phyloP scores from a whole-genome alignment of 1,284 basidiomycete genomes.

The Tetrapyrgos nigripes region DNA sequence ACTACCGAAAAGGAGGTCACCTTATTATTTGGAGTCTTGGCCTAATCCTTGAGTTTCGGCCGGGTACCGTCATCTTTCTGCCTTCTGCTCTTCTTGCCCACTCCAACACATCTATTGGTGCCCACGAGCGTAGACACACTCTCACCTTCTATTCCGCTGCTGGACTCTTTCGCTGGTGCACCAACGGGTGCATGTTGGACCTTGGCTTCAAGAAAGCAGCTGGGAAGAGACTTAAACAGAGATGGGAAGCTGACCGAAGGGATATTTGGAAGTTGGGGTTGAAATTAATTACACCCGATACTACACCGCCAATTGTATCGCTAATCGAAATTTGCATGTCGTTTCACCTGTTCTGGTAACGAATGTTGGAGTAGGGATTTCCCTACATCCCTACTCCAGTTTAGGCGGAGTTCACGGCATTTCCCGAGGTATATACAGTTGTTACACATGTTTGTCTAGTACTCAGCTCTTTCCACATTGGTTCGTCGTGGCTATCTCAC shows the following conservation, averaged over 20 bases:
- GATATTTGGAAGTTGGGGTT: constrained; percentile 4
- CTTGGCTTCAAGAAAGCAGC: background rate
- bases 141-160: constrained; percentile 13
- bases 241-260: constrained; percentile 1
- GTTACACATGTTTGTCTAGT: too few relatives aligned
- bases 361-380: too few relatives aligned
- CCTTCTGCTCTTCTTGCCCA: constrained; percentile 16
- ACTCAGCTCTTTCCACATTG: too few relatives aligned
- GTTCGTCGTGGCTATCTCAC: too few relatives aligned
- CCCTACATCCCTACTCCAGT: too few relatives aligned
- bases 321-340: too few relatives aligned
- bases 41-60: constrained; percentile 16
- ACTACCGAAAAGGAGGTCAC: constrained; percentile 17
- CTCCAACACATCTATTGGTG: constrained; percentile 11
- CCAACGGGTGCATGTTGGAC: constrained; percentile 11
- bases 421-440: too few relatives aligned
- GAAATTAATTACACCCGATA: background rate
- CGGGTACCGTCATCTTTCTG: constrained; percentile 13
- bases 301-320: too few relatives aligned
- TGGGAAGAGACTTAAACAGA: background rate
- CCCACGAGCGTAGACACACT: constrained; percentile 3
- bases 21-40: constrained; percentile 18
- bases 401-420: too few relatives aligned
- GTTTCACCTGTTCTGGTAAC: too few relatives aligned
- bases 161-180: constrained; percentile 13